Conservation (phyloP, 1,284 basidiomycete species). For the Singerocomus inundabilis region DNA sequence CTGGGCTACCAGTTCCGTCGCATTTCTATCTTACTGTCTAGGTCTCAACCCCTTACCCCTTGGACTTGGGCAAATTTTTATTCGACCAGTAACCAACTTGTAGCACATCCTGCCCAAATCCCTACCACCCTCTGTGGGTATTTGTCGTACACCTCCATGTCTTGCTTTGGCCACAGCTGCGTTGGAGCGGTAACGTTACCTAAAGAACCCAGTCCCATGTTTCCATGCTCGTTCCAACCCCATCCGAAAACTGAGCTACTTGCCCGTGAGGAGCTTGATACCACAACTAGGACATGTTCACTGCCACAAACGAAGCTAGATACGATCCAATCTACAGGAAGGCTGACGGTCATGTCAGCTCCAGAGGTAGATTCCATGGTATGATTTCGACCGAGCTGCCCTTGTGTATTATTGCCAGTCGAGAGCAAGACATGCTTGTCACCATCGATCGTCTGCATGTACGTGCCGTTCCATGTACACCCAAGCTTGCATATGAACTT, state of each 20-base stretch:
- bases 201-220: constrained; percentile 68
- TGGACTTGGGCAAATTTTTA: constrained; percentile 13
- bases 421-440: constrained; percentile 40
- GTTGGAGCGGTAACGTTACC: constrained; percentile 50
- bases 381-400: constrained; percentile 60
- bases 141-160: constrained; percentile 7
- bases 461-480: constrained; percentile 86
- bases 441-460: constrained; percentile 39
- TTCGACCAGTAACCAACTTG: constrained; percentile 62
- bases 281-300: constrained; percentile 69
- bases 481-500: constrained; percentile 41
- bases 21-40: too few relatives aligned
- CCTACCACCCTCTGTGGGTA: constrained; percentile 28
- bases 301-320: constrained; percentile 60
- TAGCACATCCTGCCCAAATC: constrained; percentile 73
- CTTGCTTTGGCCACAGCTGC: constrained; percentile 49
- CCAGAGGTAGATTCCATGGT: background rate
- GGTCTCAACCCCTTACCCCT: background rate
- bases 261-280: constrained; percentile 9
- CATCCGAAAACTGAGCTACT: constrained; percentile 64
- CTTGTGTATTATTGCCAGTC: constrained; percentile 65
- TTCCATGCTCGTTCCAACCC: constrained; percentile 98
- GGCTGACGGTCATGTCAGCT: constrained; percentile 31
- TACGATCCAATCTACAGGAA: constrained; percentile 36
- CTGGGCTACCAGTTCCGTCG: background rate